Percentiles rank a stretch among this genome's conserved stretches.
Evolutionary conservation across 2,329 filamentous ascomycete species (phyloP).

Genomic region (Diaporthe nobilis): DNA sequence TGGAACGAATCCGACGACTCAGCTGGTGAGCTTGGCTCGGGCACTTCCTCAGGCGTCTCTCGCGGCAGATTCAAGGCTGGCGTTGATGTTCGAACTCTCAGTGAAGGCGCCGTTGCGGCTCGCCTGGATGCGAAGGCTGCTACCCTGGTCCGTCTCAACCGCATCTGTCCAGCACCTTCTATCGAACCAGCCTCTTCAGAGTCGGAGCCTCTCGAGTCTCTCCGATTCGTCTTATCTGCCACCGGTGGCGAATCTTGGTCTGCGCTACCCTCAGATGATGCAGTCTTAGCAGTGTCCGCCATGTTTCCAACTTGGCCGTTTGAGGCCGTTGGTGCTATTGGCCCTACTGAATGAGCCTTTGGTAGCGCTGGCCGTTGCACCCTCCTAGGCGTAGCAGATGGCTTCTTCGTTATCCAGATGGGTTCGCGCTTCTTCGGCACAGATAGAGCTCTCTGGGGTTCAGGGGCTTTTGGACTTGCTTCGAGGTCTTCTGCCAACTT

Average conservation of each 20-base stretch:
- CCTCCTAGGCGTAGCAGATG: constrained; percentile 8
- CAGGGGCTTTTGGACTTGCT: not conserved
- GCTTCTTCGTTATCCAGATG: constrained; percentile 26
- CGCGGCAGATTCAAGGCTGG: constrained; percentile 56
- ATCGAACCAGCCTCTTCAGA: constrained; percentile 19
- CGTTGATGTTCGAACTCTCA: constrained; percentile 48
- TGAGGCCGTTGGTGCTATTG: not conserved
- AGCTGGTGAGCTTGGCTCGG: constrained; percentile 56
- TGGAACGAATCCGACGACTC: constrained; percentile 68
- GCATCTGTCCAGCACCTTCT: constrained; percentile 41
- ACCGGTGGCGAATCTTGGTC: not conserved
- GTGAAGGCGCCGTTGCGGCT: constrained; percentile 38
- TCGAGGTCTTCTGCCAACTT: not conserved
- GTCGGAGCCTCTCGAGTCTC: not conserved
- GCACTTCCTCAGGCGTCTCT: constrained; percentile 40
- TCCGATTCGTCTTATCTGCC: not conserved
- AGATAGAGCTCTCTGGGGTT: not conserved
- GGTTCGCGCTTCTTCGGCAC: constrained; percentile 17
- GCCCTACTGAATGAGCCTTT: constrained; percentile 2
- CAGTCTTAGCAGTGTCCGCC: not conserved
- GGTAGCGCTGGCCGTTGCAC: constrained; percentile 5
- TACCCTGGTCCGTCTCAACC: constrained; percentile 39
- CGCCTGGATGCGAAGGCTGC: constrained; percentile 42
- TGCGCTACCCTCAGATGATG: not conserved
- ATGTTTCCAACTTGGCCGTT: not conserved